Evolutionary conservation across 2,329 filamentous ascomycete species (phyloP), one percentile per base, ranked within the genome.

Genomic region (Cordyceps tenuipes): DNA sequence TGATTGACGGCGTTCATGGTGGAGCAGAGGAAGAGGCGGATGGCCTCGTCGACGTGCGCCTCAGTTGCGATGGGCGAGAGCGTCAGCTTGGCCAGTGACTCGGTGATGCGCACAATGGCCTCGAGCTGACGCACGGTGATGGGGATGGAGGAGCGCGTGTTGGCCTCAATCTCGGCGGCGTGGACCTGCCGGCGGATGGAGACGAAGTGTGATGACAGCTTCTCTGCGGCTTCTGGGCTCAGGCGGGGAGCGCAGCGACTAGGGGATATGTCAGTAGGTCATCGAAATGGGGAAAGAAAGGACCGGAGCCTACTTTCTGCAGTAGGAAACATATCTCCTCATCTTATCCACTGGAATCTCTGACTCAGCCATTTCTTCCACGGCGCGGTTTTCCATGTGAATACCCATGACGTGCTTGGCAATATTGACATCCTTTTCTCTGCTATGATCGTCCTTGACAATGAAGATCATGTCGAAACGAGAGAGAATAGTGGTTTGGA

Each of bases 401-500:
- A 99, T 92, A 50, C 88, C 86, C 86, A 99, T 96, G 70, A 99
- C 93, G 82, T 99, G 94, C 70, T 88, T 93, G 13, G 94, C 94
- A 69, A 99, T 97, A 4, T 82, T 87, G 77, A 97, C 91, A 70
- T 99, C 94, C 68, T 93, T 90, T 61, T 84, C 87, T 49, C 90
- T 84, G 63, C 93, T 90, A 72, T 99, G 94, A 63, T 96, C 91
- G 72, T 99, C 94, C 67, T 90, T 90, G 63, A 99, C 93, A 66
- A 99, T 97, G 78, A 97, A 99, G 65, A 99, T 97, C 90, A 99
- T 97, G 74, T 99, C 94, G 72, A 99, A 99, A 82, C 94, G 90
- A 2, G 93, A 97, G 65, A 99, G 72, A 68, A 99, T 97, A 3
- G 94, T 99, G 0, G 94, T 99, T 70, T 99, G 94, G 75, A 99